Percentiles rank a stretch among this genome's conserved stretches.
phyloP scores from a whole-genome alignment of 306 rosid species.

The Glycyrrhiza uralensis region DNA sequence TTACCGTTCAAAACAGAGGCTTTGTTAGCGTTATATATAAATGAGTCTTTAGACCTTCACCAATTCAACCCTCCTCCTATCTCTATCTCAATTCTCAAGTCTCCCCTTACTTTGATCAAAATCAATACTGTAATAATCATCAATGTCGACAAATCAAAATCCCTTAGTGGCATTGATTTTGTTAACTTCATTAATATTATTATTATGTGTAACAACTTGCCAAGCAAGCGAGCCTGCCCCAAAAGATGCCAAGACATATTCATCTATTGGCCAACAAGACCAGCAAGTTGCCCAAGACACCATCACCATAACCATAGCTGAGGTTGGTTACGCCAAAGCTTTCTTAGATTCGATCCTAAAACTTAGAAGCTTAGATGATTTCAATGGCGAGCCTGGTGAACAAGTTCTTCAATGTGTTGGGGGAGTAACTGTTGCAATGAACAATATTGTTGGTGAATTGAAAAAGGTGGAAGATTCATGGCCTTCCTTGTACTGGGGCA shows the following conservation, averaged over 20 bases:
- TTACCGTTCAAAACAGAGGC: conserved; percentile 14
- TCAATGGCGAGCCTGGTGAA: neutral
- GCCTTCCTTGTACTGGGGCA: neutral
- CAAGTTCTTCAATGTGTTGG: conserved; percentile 15
- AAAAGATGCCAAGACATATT: neutral
- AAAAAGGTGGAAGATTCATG: neutral
- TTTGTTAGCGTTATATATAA: conserved; percentile 14
- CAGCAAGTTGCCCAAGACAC: conserved; percentile 18
- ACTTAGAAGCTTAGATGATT: neutral
- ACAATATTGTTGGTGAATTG: neutral
- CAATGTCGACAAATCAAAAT: conserved; percentile 23
- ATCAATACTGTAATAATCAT: neutral
- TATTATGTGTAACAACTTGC: conserved; percentile 7
- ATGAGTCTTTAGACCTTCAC: conserved; percentile 7
- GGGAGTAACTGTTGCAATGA: conserved; percentile 7
- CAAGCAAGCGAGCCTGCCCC: neutral
- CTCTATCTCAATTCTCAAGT: neutral
- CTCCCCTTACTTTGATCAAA: neutral
- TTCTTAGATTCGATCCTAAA: neutral
- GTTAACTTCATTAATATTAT: neutral
- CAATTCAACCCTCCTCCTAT: neutral
- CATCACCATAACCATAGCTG: neutral
- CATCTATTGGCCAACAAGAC: neutral
- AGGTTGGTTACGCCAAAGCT: neutral
- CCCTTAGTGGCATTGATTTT: neutral